Base-by-base conservation (phyloP, 2,329 filamentous ascomycete species). In the Cercospora zeina region DNA sequence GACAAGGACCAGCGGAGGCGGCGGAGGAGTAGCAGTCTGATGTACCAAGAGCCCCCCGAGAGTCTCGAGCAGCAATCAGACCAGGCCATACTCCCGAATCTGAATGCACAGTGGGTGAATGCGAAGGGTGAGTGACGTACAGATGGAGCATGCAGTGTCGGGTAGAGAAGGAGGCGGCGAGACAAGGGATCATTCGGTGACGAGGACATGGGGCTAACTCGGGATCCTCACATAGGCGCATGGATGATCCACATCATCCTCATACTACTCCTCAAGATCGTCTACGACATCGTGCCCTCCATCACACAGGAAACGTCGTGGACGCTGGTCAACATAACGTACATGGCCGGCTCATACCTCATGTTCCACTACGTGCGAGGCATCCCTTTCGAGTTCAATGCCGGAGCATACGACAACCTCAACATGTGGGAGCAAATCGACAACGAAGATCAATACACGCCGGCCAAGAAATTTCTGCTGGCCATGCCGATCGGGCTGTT, bases 361-460 rank as follows among this genome's bases (percentile, higher is more conserved):
- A 99, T 99, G 95, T 99, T 99, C 80, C 95, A 99, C 80, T 96
- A 91, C 83, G 95, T 99, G 70, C 91, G 93, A 75, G 95, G 95
- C 70, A 91, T 97, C 51, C 95, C 95, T 5, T 99, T 99, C 75
- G 95, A 99, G 78, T 99, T 99, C 84, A 99, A 99, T 76, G 89
- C 91, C 61, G 95, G 95, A 63, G 95, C 95, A 70, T 99, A 97
- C 78, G 95, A 99, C 83, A 97, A 99, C 78, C 84, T 99, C 74
- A 99, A 97, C 81, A 97, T 99, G 95, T 99, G 95, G 95, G 95
- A 99, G 81, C 95, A 99, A 80, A 99, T 99, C 77, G 95, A 99
- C 81, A 96, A 97, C 73, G 95, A 95, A 51, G 95, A 95, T 71
- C 95, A 99, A 77, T 99, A 97, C 81, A 99, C 95, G 0, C 95